A percentile compares a stretch with the other conserved stretches of the same genome.
These are phyloP conservation scores for Aspergillus sp. DNA, from an alignment of 2,329 filamentous ascomycete species.

Conservation along the genomic window DNA sequence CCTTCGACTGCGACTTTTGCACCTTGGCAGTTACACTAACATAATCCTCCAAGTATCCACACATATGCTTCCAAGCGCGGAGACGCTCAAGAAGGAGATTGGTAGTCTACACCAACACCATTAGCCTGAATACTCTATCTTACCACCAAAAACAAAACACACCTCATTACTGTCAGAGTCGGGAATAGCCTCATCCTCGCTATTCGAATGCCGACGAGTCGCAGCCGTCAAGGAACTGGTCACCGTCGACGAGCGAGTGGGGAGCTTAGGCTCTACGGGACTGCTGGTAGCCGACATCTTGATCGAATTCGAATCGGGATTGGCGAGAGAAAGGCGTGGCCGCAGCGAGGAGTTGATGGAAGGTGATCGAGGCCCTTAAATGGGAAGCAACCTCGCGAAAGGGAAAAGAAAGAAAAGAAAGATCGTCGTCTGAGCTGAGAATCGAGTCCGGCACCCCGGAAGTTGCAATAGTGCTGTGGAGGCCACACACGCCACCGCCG, in stretches of 20 bases:
- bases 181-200: constrained; percentile 38
- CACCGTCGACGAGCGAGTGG: constrained; percentile 29
- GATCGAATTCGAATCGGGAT: no score
- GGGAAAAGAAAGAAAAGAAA: no score
- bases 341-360: no score
- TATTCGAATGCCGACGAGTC: constrained; percentile 30
- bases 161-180: constrained; percentile 39
- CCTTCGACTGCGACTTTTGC: constrained; percentile 79
- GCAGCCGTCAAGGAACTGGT: constrained; percentile 22
- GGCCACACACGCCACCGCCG: no score
- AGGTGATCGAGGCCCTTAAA: no score
- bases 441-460: no score
- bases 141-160: constrained; percentile 10
- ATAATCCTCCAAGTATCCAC: constrained; percentile 87
- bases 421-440: no score
- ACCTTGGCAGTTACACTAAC: constrained; percentile 79
- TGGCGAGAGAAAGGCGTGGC: no score
- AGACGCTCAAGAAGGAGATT: constrained; percentile 80
- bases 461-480: no score
- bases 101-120: constrained; percentile 54
- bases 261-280: constrained; percentile 25
- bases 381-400: no score
- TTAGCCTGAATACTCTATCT: not conserved
- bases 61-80: constrained; percentile 93
- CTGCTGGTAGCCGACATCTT: constrained; percentile 24